Conservation (phyloP, 345 rosid species). For the Cardiospermum halicacabum region DNA sequence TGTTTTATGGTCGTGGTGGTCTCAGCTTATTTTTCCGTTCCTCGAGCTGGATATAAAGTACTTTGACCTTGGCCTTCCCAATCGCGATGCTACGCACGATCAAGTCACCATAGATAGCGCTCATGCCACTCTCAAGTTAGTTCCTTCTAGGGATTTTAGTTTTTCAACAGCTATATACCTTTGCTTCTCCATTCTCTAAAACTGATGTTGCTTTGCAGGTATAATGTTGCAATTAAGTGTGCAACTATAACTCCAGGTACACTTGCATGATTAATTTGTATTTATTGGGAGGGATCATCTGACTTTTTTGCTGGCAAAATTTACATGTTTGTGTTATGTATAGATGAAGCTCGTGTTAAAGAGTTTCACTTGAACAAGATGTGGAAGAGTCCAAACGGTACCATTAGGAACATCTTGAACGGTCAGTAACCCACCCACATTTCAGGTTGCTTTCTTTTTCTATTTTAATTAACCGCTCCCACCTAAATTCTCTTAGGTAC, state of each 20-base stretch:
- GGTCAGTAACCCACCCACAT: constrained; percentile 36
- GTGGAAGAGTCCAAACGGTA: constrained; percentile 99
- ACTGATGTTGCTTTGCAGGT: constrained; percentile 21
- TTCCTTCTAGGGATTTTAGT: neutral
- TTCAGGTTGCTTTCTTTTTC: neutral
- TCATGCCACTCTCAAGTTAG: constrained; percentile 57
- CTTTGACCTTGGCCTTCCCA: constrained; percentile 62
- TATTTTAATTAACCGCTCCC: neutral
- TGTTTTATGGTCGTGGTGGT: neutral
- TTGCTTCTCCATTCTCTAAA: too few relatives aligned
- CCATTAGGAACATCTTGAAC: constrained; percentile 83
- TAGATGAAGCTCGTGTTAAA: constrained; percentile 82
- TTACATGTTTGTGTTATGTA: constrained; percentile 9
- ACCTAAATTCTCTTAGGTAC: constrained; percentile 56
- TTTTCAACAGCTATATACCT: too few relatives aligned
- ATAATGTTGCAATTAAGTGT: constrained; percentile 61
- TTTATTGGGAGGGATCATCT: neutral
- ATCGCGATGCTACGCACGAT: constrained; percentile 58
- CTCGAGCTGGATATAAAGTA: constrained; percentile 62
- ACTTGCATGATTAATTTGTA: neutral
- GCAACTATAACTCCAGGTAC: constrained; percentile 64
- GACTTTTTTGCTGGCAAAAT: neutral
- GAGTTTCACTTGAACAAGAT: constrained; percentile 76
- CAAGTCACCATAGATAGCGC: constrained; percentile 54
- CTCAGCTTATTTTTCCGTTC: constrained; percentile 60